Base-by-base conservation (phyloP, 2,329 filamentous ascomycete species). In the Claviceps pazoutovae region DNA sequence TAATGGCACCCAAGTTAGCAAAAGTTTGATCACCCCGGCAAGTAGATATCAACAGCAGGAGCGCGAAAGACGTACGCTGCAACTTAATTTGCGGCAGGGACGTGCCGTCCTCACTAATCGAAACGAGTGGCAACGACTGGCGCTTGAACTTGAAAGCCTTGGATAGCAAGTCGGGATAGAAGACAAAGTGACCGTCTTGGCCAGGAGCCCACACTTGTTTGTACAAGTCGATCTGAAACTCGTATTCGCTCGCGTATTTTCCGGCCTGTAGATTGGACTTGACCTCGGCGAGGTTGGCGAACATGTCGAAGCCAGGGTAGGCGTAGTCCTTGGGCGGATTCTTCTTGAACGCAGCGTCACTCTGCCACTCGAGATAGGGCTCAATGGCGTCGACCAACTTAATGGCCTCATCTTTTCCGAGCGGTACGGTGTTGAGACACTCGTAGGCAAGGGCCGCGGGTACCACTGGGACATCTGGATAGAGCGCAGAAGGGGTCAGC, bases 161-260 rank as follows among this genome's bases (percentile, higher is more conserved):
- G 2, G 46, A 21, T 6, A 59, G 26, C 23, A 55, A 46, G 51
- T 59, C 57, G 30, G 53, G 51, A 36, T 53, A 55, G 3, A 58
- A 50, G 43, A 54, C 66, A 49, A 83, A 80, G 59, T 87, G 83
- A 1, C 81, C 80, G 60, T 87, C 83, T 57, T 85, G 80, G 3
- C 78, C 75, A 5, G 52, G 50, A 23, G 71, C 70, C 38, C 60
- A 59, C 38, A 81, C 68, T 7, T 78, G 64, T 38, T 70, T 64
- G 52, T 76, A 74, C 2, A 86, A 67, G 30, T 76, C 75, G 7
- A 66, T 55, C 57, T 79, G 74, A 56, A 80, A 78, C 7, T 74
- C 71, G 59, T 74, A 78, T 57, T 82, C 76, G 60, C 70, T 75
- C 4, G 64, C 60, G 57, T 74, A 81, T 3, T 62, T 62, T 17